These are phyloP conservation scores for Passalora sequoiae DNA, from an alignment of 2,329 filamentous ascomycete species.

Conservation along the genomic window DNA sequence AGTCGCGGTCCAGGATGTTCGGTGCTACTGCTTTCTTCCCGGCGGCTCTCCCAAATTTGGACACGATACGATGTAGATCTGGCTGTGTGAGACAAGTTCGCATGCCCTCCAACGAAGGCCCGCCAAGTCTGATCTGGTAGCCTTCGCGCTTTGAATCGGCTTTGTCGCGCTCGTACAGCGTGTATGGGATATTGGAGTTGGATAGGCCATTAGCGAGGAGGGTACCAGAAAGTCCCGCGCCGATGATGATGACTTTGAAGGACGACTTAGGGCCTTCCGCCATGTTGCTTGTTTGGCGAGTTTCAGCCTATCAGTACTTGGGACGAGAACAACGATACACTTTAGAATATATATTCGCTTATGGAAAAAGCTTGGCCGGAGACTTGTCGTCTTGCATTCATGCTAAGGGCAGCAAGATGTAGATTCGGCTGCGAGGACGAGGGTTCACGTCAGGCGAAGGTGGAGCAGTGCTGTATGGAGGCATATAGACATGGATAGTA, in stretches of 20 bases:
- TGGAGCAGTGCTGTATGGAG: no score
- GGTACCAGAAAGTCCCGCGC: background rate
- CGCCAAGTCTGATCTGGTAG: background rate
- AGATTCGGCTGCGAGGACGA: background rate
- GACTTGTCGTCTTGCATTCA: no score
- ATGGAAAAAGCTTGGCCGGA: no score
- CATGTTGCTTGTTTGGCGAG: background rate
- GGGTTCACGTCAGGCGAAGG: no score
- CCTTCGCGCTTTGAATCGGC: background rate
- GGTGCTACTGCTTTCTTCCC: background rate
- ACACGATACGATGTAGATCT: background rate
- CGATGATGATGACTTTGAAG: constrained; percentile 2
- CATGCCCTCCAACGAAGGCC: background rate
- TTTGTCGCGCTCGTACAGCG: background rate
- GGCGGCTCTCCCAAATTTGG: background rate
- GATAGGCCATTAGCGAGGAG: background rate
- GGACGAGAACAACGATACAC: no score
- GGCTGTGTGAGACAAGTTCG: background rate
- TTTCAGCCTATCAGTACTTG: no score
- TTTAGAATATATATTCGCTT: no score
- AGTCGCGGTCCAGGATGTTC: background rate
- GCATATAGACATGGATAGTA: no score
- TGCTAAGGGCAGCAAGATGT: no score
- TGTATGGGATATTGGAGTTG: background rate
- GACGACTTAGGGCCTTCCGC: background rate